Base-by-base conservation (phyloP, 768 basidiomycete genomes). In the Brasilioporus rufonigricans region DNA sequence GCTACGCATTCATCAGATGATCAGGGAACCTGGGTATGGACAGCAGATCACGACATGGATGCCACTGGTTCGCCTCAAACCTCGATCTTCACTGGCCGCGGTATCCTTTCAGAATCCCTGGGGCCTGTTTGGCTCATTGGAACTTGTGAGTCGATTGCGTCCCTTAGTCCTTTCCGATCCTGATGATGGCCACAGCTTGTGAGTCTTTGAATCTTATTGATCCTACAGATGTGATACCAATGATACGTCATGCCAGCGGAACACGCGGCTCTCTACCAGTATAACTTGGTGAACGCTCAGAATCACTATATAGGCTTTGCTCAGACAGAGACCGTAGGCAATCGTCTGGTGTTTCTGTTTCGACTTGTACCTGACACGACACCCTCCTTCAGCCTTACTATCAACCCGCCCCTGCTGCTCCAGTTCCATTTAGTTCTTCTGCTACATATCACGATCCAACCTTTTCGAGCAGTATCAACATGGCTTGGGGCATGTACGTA, bases 111-210 rank as follows among this genome's bases (percentile, higher is more conserved):
- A 0, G 82, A 91, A 65, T 87, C 86, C 5, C 71, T 74, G n/a
- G 89, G 89, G 1, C 89, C 90, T 0, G 86, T 90, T 21, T 91
- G 89, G 89, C 58, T 91, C 67, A 82, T 91, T 57, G 90, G 90
- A 27, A 90, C 89, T 27, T 58, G 69, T 70, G 24, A 43, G 70
- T 61, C 10, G 13, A 29, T 35, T 1, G 2, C 13, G 27, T 35
- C 18, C 2, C 3, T 38, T 27, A 35, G 4, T 27, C 10, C 23
- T 38, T 44, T 0, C 18, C 19, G 32, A 40, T 31, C 4, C 38
- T 64, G 45, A 65, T 26, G 18, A 18, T 31, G 13, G 9, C 31
- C 26, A 38, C 24, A 65, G 63, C 63, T 41, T 70, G 69, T 70
- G 33, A 56, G 62, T 47, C 4, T 36, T 18, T 10, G 21, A 16